Evolutionary conservation across 129 eudicot genomes (phyloP).

Genomic region (Calendula officinalis): DNA sequence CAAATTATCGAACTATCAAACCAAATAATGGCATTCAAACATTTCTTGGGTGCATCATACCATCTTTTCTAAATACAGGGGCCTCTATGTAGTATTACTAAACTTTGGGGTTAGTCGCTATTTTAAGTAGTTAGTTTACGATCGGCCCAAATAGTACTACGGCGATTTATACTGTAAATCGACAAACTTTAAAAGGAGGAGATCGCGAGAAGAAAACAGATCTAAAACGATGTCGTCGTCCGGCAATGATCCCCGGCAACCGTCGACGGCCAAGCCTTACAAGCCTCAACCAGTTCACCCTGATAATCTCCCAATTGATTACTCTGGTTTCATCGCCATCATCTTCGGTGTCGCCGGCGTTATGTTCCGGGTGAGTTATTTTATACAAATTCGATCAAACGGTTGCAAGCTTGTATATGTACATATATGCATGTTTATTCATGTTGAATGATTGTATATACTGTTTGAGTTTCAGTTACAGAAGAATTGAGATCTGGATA

Average conservation of each 20-base stretch:
- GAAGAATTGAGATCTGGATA: slow-evolving; percentile 2
- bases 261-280: slow-evolving; percentile 81
- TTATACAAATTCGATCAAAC: not conserved
- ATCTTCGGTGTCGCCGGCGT: slow-evolving; percentile 84
- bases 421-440: not conserved
- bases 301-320: slow-evolving; percentile 79
- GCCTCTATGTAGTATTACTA: not conserved
- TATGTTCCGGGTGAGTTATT: slow-evolving; percentile 66
- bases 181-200: slow-evolving; percentile 2
- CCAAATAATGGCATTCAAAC: not conserved
- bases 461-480: not conserved
- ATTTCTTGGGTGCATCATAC: not conserved
- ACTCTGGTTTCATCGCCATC: slow-evolving; percentile 93
- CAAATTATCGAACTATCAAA: too few species aligned
- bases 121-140: too few species aligned
- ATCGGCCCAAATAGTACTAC: not conserved
- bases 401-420: not conserved
- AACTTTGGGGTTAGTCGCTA: not conserved
- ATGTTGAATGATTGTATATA: not conserved
- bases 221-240: slow-evolving; percentile 53
- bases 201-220: slow-evolving; percentile 17
- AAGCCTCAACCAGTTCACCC: slow-evolving; percentile 46
- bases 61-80: not conserved
- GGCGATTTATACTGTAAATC: slow-evolving; percentile 1
- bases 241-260: slow-evolving; percentile 80